A percentile compares a stretch with the other conserved stretches of the same genome.
These are phyloP conservation scores for Leccinum barrowsii DNA, from an alignment of 768 basidiomycete genomes.

Conservation along the genomic window DNA sequence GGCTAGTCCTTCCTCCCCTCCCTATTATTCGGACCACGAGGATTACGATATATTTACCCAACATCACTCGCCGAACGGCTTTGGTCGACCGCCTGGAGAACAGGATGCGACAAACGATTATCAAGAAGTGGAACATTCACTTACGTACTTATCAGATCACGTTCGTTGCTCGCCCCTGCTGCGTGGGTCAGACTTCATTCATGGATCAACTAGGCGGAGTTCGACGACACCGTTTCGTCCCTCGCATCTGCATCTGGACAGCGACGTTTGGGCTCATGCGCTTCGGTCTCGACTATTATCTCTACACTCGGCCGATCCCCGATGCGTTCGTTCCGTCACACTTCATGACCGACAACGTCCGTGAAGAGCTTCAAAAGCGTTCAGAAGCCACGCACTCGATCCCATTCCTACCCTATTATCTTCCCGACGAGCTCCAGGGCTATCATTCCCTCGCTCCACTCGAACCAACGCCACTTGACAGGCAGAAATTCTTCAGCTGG, in stretches of 20 bases:
- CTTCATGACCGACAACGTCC: conserved; percentile 81
- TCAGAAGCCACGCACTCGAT: conserved; percentile 41
- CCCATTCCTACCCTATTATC: conserved; percentile 42
- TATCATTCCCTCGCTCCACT: conserved; percentile 87
- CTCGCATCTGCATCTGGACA: background rate
- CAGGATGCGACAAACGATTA: conserved; percentile 17
- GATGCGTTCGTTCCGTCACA: conserved; percentile 57
- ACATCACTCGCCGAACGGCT: background rate
- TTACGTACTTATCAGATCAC: conserved; percentile 19
- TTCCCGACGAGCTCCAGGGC: conserved; percentile 86
- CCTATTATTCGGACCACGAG: conserved; percentile 30
- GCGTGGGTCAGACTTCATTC: background rate
- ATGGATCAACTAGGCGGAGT: conserved; percentile 27
- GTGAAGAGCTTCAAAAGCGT: conserved; percentile 53
- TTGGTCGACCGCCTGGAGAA: conserved; percentile 13
- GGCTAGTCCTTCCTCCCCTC: conserved; percentile 27
- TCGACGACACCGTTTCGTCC: conserved; percentile 25
- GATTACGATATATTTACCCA: conserved; percentile 38
- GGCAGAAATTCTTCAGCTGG: conserved; percentile 77
- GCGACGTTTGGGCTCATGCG: background rate
- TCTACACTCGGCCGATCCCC: conserved; percentile 76
- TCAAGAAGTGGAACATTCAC: conserved; percentile 19
- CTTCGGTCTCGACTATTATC: conserved; percentile 71
- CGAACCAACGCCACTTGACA: conserved; percentile 53
- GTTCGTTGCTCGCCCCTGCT: conserved; percentile 13